A percentile compares a stretch with the other conserved stretches of the same genome.
These are phyloP conservation scores for Lentinus tigrinus DNA, from an alignment of 768 basidiomycete species.

Conservation along the genomic window DNA sequence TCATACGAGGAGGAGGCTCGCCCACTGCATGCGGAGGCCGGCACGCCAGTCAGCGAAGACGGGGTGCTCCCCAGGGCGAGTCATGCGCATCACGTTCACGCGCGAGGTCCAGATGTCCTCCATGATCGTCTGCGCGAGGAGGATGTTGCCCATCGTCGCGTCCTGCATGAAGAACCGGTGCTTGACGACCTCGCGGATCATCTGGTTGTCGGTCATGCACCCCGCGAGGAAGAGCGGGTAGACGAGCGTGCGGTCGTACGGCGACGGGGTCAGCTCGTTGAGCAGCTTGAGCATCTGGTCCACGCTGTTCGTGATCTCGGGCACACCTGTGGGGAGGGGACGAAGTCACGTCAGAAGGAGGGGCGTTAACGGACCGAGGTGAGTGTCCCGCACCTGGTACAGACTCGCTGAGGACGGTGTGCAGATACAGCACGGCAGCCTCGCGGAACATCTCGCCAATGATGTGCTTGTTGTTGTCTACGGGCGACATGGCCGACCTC, in stretches of 20 bases:
- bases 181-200: slow-evolving; percentile 35
- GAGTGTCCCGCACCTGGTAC: slow-evolving; percentile 57
- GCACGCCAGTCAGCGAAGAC: slow-evolving; percentile 27
- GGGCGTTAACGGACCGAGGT: background rate
- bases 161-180: slow-evolving; percentile 22
- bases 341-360: slow-evolving; percentile 12
- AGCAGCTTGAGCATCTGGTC: slow-evolving; percentile 53
- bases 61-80: slow-evolving; percentile 10
- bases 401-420: slow-evolving; percentile 67
- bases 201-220: slow-evolving; percentile 64
- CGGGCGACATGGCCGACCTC: slow-evolving; percentile 16
- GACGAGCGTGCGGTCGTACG: slow-evolving; percentile 64
- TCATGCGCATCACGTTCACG: background rate
- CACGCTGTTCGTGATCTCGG: slow-evolving; percentile 64
- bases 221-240: slow-evolving; percentile 77
- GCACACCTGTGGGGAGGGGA: slow-evolving; percentile 48
- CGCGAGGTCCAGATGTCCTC: slow-evolving; percentile 25
- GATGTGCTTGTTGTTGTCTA: slow-evolving; percentile 21
- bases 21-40: slow-evolving; percentile 23
- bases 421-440: slow-evolving; percentile 62
- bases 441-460: slow-evolving; percentile 64
- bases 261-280: slow-evolving; percentile 52
- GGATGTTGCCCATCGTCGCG: slow-evolving; percentile 25
- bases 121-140: slow-evolving; percentile 23
- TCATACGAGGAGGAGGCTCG: slow-evolving; percentile 21